phyloP scores from a whole-genome alignment of 345 rosid species.

The Acer saccharum region DNA sequence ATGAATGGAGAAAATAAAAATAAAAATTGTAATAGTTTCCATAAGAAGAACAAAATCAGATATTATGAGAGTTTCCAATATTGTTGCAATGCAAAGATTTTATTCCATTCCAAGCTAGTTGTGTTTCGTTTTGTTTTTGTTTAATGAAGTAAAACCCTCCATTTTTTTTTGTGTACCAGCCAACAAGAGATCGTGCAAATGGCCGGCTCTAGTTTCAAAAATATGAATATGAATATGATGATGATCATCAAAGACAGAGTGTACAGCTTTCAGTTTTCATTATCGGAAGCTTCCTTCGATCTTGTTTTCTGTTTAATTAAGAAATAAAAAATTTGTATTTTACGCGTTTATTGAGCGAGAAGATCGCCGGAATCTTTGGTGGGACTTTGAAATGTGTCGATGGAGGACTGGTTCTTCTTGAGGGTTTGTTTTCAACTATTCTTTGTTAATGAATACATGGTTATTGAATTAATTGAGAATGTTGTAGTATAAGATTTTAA shows the following conservation, averaged over 20 bases:
- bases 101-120: conserved; percentile 9
- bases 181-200: conserved; percentile 30
- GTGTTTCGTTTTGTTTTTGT: background rate
- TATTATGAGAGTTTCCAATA: conserved; percentile 10
- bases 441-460: too few species aligned
- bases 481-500: too few species aligned
- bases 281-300: conserved; percentile 12
- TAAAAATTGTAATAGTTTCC: background rate
- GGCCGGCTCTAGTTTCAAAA: conserved; percentile 27
- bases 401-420: background rate
- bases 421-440: too few species aligned
- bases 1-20: background rate
- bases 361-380: conserved; percentile 26
- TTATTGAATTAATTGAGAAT: too few species aligned
- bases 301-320: background rate
- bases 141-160: background rate
- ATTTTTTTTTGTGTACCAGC: background rate
- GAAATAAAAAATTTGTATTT: background rate
- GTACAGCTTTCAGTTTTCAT: background rate
- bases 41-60: conserved; percentile 22
- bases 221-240: background rate
- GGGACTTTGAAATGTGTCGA: background rate
- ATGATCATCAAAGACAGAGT: background rate
- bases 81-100: conserved; percentile 24
- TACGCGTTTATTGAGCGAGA: conserved; percentile 2